Evolutionary conservation across 1,284 basidiomycete genomes (phyloP), one percentile per base, ranked within the genome.

Genomic region (Tilletia setariae): DNA sequence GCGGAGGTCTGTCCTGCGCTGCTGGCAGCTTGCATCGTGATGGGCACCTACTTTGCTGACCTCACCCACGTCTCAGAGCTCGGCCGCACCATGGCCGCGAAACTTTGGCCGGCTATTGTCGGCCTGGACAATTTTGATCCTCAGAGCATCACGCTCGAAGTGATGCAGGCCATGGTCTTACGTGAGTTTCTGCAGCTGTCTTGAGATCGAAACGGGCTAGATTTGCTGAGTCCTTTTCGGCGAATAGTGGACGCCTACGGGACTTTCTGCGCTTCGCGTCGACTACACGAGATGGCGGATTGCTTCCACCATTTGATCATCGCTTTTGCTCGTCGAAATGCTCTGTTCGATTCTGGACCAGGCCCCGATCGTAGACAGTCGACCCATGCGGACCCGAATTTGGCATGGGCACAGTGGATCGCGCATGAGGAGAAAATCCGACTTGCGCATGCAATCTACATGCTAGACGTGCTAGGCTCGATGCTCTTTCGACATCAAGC

Each of bases 281-380:
- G 73, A 6, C 75, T 73, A 46, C 76, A 77, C 67, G 76, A 77
- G 65, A 74, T 76, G 71, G 73, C 75, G 4, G 75, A 77, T 62
- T 73, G 76, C 65, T 77, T 77, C 69, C 76, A 77, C 68, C 74
- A 73, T 67, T 75, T 77, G 44, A 77, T 77, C 67, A 65, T 77
- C 65, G 75, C 76, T 0, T 65, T 77, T 1, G 76, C 74, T 21
- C 70, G 76, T 32, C 70, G 76, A 30, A 77, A 77, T 40, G 76
- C 76, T 43, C 71, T 77, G 67, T 77, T 76, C 67, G 72, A 74
- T 11, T 69, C 68, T 7, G 30, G 19, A 11, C 32, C 46, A 3
- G 23, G 23, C 13, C 53, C 53, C n/a, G 19, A 30, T 19, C n/a
- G 15, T 30, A 13, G 15, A 7, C 23, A 23, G 7, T 8, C 7